A percentile compares a stretch with the other conserved stretches of the same genome.
These are phyloP conservation scores for Leishmania lainsoni DNA, from an alignment of 208 protist genomes.

Conservation along the genomic window DNA sequence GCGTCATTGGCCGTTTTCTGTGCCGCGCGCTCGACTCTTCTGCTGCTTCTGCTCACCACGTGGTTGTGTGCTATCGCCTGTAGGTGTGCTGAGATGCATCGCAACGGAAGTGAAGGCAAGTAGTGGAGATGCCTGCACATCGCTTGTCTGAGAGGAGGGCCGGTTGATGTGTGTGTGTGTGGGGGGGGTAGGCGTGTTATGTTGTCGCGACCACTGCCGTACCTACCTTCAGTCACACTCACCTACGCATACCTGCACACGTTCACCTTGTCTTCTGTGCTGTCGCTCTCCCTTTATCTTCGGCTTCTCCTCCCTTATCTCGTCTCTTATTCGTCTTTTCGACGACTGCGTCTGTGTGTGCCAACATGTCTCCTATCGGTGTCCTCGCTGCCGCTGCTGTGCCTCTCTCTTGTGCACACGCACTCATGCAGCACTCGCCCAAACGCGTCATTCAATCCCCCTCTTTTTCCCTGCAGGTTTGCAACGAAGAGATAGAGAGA, in stretches of 20 bases:
- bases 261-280: background rate
- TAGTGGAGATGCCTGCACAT: background rate
- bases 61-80: background rate
- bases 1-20: background rate
- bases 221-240: background rate
- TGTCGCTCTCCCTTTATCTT: background rate
- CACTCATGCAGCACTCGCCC: background rate
- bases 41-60: background rate
- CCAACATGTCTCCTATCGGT: background rate
- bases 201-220: background rate
- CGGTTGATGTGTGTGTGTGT: too few relatives aligned
- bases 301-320: background rate
- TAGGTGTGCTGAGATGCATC: background rate
- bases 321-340: background rate
- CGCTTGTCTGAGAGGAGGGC: background rate
- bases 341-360: background rate
- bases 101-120: background rate
- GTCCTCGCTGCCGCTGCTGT: background rate
- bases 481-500: background rate
- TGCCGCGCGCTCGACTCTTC: background rate
- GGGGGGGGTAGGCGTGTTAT: background rate
- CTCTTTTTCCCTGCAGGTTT: background rate
- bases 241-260: slow-evolving; percentile 26
- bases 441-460: background rate
- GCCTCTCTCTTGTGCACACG: background rate